Percentiles rank a stretch among this genome's conserved stretches.
Evolutionary conservation across 2,329 filamentous ascomycete genomes (phyloP).

Genomic region (Teratosphaeria viscida): DNA sequence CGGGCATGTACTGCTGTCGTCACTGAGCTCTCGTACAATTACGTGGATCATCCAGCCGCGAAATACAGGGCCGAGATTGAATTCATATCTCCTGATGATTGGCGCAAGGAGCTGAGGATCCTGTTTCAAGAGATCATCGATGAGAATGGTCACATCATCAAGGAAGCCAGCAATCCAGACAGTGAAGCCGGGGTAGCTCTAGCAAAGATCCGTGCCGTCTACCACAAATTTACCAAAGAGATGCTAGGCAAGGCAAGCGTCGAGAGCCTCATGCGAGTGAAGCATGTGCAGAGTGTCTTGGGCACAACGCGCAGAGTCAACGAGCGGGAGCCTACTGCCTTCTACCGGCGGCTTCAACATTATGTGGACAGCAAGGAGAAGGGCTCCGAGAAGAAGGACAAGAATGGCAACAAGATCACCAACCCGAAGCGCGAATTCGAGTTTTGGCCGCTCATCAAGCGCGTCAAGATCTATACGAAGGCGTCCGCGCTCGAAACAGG

Average conservation of each 20-base stretch:
- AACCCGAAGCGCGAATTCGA: conserved; percentile 25
- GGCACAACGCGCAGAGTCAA: conserved; percentile 36
- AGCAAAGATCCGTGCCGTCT: conserved; percentile 43
- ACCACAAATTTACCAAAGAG: conserved; percentile 34
- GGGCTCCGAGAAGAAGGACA: conserved; percentile 21
- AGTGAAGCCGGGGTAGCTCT: conserved; percentile 40
- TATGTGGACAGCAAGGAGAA: conserved; percentile 50
- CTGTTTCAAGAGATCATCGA: conserved; percentile 41
- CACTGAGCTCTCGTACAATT: conserved; percentile 50
- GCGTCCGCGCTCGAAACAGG: conserved; percentile 42
- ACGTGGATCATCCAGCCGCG: conserved; percentile 41
- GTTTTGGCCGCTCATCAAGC: conserved; percentile 45
- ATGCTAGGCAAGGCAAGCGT: conserved; percentile 27
- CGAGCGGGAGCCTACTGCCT: conserved; percentile 26
- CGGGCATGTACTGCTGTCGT: conserved; percentile 52
- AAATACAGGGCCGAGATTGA: conserved; percentile 48
- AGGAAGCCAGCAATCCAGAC: conserved; percentile 32
- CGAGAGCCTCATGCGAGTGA: conserved; percentile 33
- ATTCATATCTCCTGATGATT: conserved; percentile 44
- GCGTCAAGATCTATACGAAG: conserved; percentile 44
- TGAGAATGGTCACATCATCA: conserved; percentile 28
- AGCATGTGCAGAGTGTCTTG: conserved; percentile 33
- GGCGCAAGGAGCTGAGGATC: conserved; percentile 41
- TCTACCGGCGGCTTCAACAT: conserved; percentile 38
- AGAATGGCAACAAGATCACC: conserved; percentile 23